Conservation (phyloP, 164 flowering plant genomes). For the Stephania japonica region DNA sequence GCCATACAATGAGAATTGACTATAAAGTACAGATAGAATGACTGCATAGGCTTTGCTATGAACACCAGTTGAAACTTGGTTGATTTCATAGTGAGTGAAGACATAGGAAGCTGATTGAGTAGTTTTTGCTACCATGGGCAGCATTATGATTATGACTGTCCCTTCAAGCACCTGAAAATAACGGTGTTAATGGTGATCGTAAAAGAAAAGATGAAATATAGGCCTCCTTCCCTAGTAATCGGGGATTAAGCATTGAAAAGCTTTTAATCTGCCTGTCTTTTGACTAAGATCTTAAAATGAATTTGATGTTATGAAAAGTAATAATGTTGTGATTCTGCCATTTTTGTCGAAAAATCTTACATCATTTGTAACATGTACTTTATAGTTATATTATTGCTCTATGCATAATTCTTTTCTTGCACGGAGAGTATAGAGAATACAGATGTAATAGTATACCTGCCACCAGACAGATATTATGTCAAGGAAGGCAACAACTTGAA, state of each 20-base stretch:
- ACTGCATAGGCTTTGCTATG: conserved; percentile 52
- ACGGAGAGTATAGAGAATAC: neutral
- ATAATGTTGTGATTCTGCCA: neutral
- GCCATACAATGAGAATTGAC: conserved; percentile 65
- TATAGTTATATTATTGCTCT: neutral
- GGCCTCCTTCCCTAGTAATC: neutral
- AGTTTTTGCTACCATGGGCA: conserved; percentile 51
- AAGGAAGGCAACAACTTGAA: conserved; percentile 63
- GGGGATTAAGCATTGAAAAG: neutral
- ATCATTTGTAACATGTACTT: neutral
- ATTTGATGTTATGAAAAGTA: too few relatives aligned
- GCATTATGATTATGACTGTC: conserved; percentile 46
- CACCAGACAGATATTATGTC: conserved; percentile 72
- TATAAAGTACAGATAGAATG: conserved; percentile 52
- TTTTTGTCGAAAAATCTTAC: neutral
- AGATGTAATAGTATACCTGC: conserved; percentile 42
- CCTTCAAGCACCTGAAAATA: conserved; percentile 48
- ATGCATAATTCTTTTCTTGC: neutral
- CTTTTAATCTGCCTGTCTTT: neutral
- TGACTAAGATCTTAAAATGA: neutral
- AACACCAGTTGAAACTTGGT: conserved; percentile 49
- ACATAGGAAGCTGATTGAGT: conserved; percentile 60
- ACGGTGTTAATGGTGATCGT: neutral
- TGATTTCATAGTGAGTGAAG: conserved; percentile 42
- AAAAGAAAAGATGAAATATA: neutral